Percentiles rank a stretch among this genome's conserved stretches.
phyloP scores from a whole-genome alignment of 1,284 basidiomycete genomes.

The Cutaneotrichosporon dermatis region DNA sequence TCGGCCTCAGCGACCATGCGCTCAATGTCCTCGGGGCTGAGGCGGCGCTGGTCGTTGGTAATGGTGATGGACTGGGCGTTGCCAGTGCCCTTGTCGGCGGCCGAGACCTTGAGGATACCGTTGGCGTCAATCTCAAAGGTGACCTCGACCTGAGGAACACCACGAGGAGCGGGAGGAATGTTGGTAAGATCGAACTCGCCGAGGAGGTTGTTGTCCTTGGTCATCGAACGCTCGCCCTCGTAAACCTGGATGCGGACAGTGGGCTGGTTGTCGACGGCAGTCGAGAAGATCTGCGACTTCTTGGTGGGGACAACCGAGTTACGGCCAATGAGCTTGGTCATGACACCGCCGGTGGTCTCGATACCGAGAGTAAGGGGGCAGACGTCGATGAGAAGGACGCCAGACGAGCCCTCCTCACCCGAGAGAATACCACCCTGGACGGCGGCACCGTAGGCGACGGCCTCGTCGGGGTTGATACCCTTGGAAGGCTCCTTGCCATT shows the following conservation, averaged over 20 bases:
- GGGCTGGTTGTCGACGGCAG: constrained; percentile 89
- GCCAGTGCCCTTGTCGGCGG: constrained; percentile 87
- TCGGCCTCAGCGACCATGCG: constrained; percentile 91
- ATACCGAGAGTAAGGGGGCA: constrained; percentile 93
- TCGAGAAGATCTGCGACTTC: constrained; percentile 98
- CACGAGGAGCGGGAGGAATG: constrained; percentile 91
- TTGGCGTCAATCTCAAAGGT: constrained; percentile 90
- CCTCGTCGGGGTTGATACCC: constrained; percentile 98
- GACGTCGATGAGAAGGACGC: constrained; percentile 94
- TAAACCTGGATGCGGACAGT: constrained; percentile 82
- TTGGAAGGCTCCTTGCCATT: constrained; percentile 92
- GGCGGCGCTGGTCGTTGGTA: constrained; percentile 65
- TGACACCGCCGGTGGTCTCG: constrained; percentile 98
- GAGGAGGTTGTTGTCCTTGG: constrained; percentile 96
- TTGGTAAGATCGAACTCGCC: constrained; percentile 92
- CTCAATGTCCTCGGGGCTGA: constrained; percentile 80
- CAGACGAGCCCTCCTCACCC: constrained; percentile 97
- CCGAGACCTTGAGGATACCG: constrained; percentile 84
- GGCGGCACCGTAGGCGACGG: constrained; percentile 97
- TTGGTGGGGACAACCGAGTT: constrained; percentile 99
- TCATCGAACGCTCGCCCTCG: constrained; percentile 90
- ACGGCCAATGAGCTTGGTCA: constrained; percentile 84
- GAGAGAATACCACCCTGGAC: constrained; percentile 98
- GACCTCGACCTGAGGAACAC: constrained; percentile 92
- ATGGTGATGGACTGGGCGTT: constrained; percentile 85